phyloP scores from a whole-genome alignment of 768 basidiomycete species.

The Lactifluus echinatus region DNA sequence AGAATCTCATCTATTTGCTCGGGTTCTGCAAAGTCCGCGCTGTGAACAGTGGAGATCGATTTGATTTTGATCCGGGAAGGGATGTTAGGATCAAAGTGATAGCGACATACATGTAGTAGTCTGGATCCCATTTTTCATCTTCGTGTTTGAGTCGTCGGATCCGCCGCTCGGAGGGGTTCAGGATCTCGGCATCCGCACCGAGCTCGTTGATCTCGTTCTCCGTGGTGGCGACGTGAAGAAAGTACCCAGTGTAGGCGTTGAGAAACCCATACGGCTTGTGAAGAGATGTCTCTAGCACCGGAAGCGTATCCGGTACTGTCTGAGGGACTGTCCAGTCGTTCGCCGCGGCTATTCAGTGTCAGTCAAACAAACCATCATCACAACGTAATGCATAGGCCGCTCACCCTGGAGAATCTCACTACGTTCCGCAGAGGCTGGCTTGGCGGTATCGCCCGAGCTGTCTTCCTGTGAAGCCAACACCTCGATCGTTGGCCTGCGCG shows the following conservation, averaged over 20 bases:
- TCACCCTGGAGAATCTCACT: constrained; percentile 50
- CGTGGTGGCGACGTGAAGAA: constrained; percentile 58
- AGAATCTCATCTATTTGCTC: constrained; percentile 66
- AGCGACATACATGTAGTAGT: constrained; percentile 66
- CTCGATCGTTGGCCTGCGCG: constrained; percentile 42
- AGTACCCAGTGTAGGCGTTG: constrained; percentile 65
- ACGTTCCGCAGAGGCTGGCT: constrained; percentile 28
- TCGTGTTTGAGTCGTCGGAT: constrained; percentile 49
- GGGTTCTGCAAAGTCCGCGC: constrained; percentile 76
- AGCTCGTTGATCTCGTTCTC: constrained; percentile 82
- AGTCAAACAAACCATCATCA: constrained; percentile 7
- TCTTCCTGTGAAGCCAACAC: constrained; percentile 33
- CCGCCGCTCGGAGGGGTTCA: constrained; percentile 42
- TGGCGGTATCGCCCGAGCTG: background rate
- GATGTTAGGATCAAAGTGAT: background rate
- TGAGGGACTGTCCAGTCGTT: constrained; percentile 79
- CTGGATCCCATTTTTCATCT: constrained; percentile 73
- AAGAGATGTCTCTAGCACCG: constrained; percentile 33
- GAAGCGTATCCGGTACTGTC: constrained; percentile 36
- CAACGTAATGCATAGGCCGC: background rate
- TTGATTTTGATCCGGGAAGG: background rate
- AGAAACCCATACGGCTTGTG: constrained; percentile 68
- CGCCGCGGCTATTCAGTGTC: constrained; percentile 46
- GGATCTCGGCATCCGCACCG: constrained; percentile 55
- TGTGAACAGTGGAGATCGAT: no score